Base-by-base conservation (phyloP, 495 filamentous ascomycete genomes). In the Penicillium fimorum region DNA sequence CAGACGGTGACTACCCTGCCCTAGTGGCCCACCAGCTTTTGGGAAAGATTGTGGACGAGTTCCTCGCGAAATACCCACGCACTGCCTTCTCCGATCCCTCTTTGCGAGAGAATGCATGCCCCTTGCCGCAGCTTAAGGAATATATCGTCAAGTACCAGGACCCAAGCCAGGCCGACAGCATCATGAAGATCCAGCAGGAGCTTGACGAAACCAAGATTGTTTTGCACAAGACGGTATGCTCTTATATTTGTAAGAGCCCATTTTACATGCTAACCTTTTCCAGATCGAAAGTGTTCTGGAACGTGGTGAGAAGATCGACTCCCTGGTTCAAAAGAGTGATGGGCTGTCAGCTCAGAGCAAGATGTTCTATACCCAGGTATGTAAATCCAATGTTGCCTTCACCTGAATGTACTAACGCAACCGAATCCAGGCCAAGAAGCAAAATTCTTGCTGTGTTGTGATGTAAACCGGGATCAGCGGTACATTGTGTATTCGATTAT, bases 121-220 rank as follows among this genome's bases (percentile, higher is more conserved):
- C 81, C 30, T 84, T 91, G 68, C 89, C 87, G 20, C 78, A 82
- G 66, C 81, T 97, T 11, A 84, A 89, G 67, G 90, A 91, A 38
- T 79, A 94, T 72, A 84, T 98, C 50, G 77, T 79, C 64, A 89
- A 94, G 64, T 96, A 92, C 72, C 92, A 97, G 76, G 88, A 96
- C 68, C 90, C 92, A 24, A 77, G 83, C 69, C 82, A 95, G 72
- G 92, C 91, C 50, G 92, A 91, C 74, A 91, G 84, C 74, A 94
- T 96, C 64, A 83, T 91, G 80, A 93, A 88, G 80, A 96, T 97
- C 62, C 95, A 97, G 76, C 87, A 90, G 75, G 92, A 98, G 75
- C 80, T 98, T 58, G 92, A 97, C 61, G 92, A 97, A 81, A 98
- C 95, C 53, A 98, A 97, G 84, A 94, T 96, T 67, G 86, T 96